phyloP scores from a whole-genome alignment of 176 grass and related monocot genomes.

The Bonia amplexicaulis region DNA sequence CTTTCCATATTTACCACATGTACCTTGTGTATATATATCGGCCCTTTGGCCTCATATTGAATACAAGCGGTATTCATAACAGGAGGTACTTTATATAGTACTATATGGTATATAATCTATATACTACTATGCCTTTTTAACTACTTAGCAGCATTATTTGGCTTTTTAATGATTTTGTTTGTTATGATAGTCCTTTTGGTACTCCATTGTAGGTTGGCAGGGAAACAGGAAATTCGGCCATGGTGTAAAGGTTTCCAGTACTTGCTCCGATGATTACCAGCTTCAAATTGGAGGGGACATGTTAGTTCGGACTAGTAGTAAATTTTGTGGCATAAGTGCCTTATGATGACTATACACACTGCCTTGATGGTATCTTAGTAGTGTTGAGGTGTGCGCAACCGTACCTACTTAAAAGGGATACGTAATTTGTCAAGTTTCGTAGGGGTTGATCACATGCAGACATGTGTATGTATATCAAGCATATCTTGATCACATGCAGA shows the following conservation, averaged over 20 bases:
- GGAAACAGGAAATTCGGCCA: neutral
- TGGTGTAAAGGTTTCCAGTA: slow-evolving; percentile 18
- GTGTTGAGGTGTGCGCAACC: neutral
- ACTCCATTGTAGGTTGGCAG: slow-evolving; percentile 16
- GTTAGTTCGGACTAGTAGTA: slow-evolving; percentile 18
- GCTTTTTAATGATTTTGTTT: slow-evolving; percentile 2
- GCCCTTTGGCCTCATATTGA: no score
- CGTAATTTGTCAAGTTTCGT: slow-evolving; percentile 25
- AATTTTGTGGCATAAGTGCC: slow-evolving; percentile 50
- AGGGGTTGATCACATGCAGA: slow-evolving; percentile 33
- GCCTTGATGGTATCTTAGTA: slow-evolving; percentile 21
- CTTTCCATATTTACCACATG: no score
- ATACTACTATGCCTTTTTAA: neutral
- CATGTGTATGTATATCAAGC: slow-evolving; percentile 39
- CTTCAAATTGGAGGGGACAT: slow-evolving; percentile 2
- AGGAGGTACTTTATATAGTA: neutral
- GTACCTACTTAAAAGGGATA: slow-evolving; percentile 28
- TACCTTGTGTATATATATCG: no score
- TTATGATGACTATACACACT: slow-evolving; percentile 20
- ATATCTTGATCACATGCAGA: neutral
- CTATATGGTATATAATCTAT: neutral
- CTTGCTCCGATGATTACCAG: slow-evolving; percentile 5
- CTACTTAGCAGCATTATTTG: neutral
- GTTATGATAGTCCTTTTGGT: neutral
- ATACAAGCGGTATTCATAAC: no score